Conservation (phyloP, 1,284 basidiomycete genomes). For the Retiboletus flavoniger region DNA sequence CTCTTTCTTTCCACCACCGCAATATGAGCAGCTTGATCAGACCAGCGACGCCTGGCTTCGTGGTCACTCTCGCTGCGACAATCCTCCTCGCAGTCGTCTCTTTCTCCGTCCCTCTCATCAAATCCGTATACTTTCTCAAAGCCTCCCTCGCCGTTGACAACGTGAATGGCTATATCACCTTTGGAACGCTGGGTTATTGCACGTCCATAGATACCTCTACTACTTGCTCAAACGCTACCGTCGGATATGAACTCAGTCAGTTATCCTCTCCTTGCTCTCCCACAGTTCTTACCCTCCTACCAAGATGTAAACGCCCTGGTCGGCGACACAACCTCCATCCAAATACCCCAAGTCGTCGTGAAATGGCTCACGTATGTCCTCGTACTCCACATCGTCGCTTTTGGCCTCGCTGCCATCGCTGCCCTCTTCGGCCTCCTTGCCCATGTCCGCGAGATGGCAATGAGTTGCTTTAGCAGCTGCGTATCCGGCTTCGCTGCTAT, state of each 20-base stretch:
- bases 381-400: slow-evolving; percentile 83
- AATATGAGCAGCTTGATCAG: slow-evolving; percentile 59
- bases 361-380: slow-evolving; percentile 91
- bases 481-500: slow-evolving; percentile 76
- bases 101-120: slow-evolving; percentile 84
- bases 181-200: slow-evolving; percentile 88
- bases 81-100: slow-evolving; percentile 77
- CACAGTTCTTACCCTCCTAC: slow-evolving; percentile 14
- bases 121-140: slow-evolving; percentile 81
- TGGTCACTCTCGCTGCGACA: slow-evolving; percentile 74
- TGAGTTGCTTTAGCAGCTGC: slow-evolving; percentile 82
- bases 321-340: slow-evolving; percentile 56
- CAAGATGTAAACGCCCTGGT: slow-evolving; percentile 80
- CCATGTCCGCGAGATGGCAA: slow-evolving; percentile 80
- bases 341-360: slow-evolving; percentile 76
- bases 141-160: slow-evolving; percentile 56
- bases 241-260: slow-evolving; percentile 84
- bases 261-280: slow-evolving; percentile 11
- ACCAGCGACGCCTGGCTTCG: slow-evolving; percentile 82
- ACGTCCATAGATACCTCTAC: slow-evolving; percentile 51
- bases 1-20: background rate
- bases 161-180: slow-evolving; percentile 62
- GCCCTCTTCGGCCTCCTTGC: slow-evolving; percentile 80
- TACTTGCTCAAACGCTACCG: slow-evolving; percentile 73
- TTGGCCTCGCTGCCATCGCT: slow-evolving; percentile 67